phyloP scores from a whole-genome alignment of 768 basidiomycete genomes.

The Russula griseocarnosa region DNA sequence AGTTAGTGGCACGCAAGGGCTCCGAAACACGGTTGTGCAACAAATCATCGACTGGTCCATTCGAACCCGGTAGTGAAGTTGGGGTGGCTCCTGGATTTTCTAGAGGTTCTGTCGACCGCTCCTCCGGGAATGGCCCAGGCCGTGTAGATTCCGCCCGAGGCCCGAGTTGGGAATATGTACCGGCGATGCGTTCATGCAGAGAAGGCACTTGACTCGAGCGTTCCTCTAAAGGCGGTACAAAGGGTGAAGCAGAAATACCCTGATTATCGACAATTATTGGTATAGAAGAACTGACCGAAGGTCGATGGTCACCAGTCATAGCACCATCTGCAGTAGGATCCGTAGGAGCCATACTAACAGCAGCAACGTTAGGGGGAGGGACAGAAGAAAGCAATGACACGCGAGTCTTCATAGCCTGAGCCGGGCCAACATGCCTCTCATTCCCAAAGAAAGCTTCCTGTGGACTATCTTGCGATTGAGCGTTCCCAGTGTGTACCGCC shows the following conservation, averaged over 20 bases:
- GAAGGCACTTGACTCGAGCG: conserved; percentile 27
- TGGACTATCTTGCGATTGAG: conserved; percentile 13
- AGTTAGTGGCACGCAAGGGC: conserved; percentile 4
- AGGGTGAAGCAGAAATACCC: conserved; percentile 22
- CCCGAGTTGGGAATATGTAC: conserved; percentile 13
- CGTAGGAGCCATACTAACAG: conserved; percentile 6
- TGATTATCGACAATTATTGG: conserved; percentile 4
- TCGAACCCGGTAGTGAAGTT: conserved; percentile 13
- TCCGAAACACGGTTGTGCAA: conserved; percentile 11
- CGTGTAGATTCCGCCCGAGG: conserved; percentile 6
- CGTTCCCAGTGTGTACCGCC: conserved; percentile 24
- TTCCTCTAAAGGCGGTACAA: conserved; percentile 27
- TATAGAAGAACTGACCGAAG: neutral
- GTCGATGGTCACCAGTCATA: neutral
- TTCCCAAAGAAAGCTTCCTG: conserved; percentile 8
- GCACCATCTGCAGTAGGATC: neutral
- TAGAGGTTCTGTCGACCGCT: conserved; percentile 27
- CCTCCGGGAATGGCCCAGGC: conserved; percentile 28
- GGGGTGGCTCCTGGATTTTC: conserved; percentile 29
- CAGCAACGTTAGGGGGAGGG: conserved; percentile 6
- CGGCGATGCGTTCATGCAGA: conserved; percentile 15
- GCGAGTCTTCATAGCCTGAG: conserved; percentile 9
- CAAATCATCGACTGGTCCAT: conserved; percentile 13
- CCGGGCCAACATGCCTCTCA: conserved; percentile 8
- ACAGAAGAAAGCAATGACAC: conserved; percentile 6